Evolutionary conservation across 768 basidiomycete species (phyloP), one percentile per base, ranked within the genome.

Genomic region (Trametes punicea): DNA sequence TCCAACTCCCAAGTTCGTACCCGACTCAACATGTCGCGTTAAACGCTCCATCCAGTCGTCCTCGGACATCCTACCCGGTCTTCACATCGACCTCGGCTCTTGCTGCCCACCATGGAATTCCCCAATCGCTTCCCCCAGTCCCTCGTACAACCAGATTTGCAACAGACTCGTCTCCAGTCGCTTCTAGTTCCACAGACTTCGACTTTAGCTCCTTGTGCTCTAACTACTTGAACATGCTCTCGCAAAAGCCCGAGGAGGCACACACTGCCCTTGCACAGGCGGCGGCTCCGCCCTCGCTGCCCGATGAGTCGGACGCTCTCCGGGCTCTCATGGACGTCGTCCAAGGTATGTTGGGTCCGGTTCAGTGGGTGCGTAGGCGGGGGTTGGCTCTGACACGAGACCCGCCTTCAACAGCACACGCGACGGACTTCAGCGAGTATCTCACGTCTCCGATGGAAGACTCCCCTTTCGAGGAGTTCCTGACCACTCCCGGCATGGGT

Each of bases 71-170:
- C 36, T 75, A 77, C 54, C 67, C 70, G 73, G 80, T 88, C 63
- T 88, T 87, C 65, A 71, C 75, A 65, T 80, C 81, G 70, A 73
- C 83, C 51, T 78, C 80, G 72, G 88, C 86, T 74, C 74, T 87
- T 54, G 84, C 87, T 64, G 77, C 83, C 66, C 88, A 88, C 56
- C 83, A 89, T 88, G 88, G 87, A 73, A 82, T 90, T 68, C 88
- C 88, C 57, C 80, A 83, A 62, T 79, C 76, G 60, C 71, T 90
- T 45, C 88, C 88, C 42, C 82, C 81, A 49, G 81, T 82, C 53
- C 88, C 88, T 58, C 79, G 81, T 51, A 81, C 82, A 68, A 76
- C 75, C 62, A 76, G 79, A 55, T 77, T 69, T 66, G 73, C 71
- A 69, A 51, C 69, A 63, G 61, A 65, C 47, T 66, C 74, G 60